Evolutionary conservation across 2,329 filamentous ascomycete genomes (phyloP), one percentile per base, ranked within the genome.

Genomic region (Calonectria honghensis): DNA sequence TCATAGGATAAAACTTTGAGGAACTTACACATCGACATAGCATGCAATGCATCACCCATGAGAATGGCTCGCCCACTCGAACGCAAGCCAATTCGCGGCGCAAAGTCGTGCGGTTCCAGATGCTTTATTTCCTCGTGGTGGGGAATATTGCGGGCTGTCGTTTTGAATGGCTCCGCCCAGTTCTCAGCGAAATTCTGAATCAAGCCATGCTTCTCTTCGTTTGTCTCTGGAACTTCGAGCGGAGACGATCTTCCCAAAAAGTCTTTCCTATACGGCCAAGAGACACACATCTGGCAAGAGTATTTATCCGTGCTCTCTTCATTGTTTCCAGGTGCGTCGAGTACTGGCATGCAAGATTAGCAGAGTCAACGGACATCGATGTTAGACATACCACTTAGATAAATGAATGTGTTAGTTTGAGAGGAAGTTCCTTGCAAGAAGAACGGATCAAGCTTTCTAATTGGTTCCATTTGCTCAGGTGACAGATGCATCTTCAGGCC

Each of bases 21-120:
- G 5, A 0, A 1, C 89, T 81, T 86, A 91, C 89, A 91, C 90
- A 91, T 91, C 0, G 88, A 88, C 90, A 92, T 92, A 0, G 88
- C 86, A 79, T 92, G 90, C 4, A 90, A 84, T 0, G 90, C 87
- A 80, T 92, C 90, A 0, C 90, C 90, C 72, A 90, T 84, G 1
- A 92, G 76, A 0, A 88, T 85, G 0, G 86, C 87, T 2, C 85
- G 83, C 0, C 87, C 88, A 9, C 80, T 82, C 0, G 84, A 82
- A 57, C 84, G 86, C 6, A 86, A 71, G 1, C 80, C 82, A 4
- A 76, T 79, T 1, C 84, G 82, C 1, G 87, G 88, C 1, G 86
- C 81, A 83, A 88, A 89, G 79, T 91, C 90, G 37, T 88, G 85
- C 6, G 90, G 80, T 13, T 85, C 84, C 6, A 91, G 85, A 3